phyloP scores from a whole-genome alignment of 176 grass and related monocot species.

The Carex parvula region DNA sequence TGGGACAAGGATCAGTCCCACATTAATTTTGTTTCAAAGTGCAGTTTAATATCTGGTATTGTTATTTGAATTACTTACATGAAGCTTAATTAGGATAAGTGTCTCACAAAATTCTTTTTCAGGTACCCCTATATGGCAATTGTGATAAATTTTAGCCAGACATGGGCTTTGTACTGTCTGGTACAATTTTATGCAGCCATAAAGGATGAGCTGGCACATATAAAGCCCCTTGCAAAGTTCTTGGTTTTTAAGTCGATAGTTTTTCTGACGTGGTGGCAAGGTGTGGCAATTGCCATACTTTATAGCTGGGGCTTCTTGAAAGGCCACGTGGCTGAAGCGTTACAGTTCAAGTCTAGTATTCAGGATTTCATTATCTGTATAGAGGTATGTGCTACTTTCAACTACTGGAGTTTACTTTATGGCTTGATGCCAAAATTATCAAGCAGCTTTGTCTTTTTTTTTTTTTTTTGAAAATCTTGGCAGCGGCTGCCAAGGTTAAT shows the following conservation, averaged over 20 bases:
- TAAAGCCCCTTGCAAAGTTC: constrained; percentile 94
- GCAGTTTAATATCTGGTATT: background rate
- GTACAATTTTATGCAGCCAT: constrained; percentile 90
- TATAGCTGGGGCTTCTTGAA: constrained; percentile 71
- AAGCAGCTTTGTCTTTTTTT: no score
- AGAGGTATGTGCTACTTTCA: constrained; percentile 49
- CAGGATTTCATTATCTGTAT: constrained; percentile 98
- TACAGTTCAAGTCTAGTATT: constrained; percentile 92
- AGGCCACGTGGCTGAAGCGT: constrained; percentile 72
- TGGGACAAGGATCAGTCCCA: background rate
- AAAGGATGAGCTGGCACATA: constrained; percentile 86
- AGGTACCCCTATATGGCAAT: constrained; percentile 95
- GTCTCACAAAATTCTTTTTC: constrained; percentile 17
- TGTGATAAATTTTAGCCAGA: constrained; percentile 92
- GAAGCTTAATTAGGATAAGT: background rate
- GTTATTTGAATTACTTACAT: background rate
- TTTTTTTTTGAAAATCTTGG: no score
- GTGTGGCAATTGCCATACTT: constrained; percentile 70
- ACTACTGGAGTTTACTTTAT: background rate
- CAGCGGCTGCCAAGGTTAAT: no score
- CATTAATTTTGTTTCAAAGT: background rate
- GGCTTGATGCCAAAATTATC: background rate
- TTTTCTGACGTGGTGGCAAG: constrained; percentile 99
- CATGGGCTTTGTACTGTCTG: constrained; percentile 94
- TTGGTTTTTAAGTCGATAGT: constrained; percentile 93